Evolutionary conservation across 2,329 filamentous ascomycete genomes (phyloP).

Genomic region (Colletotrichum agaves): DNA sequence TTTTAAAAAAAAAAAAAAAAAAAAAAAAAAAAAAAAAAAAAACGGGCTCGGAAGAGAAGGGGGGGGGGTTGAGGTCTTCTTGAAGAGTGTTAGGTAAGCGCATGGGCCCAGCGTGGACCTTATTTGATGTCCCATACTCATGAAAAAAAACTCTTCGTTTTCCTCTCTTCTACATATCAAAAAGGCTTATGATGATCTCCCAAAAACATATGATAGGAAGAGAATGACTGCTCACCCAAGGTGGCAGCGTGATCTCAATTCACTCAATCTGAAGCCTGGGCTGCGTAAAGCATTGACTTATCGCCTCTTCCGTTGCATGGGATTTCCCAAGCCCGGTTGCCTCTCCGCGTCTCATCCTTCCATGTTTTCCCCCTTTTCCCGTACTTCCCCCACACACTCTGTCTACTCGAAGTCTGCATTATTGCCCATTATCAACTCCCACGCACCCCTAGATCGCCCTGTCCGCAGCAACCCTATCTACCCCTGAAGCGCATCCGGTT

Average conservation of each 20-base stretch:
- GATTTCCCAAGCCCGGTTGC: constrained; percentile 4
- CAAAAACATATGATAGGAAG: constrained; percentile 73
- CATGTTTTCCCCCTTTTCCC: constrained; percentile 21
- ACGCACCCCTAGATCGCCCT: not conserved
- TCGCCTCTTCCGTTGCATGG: constrained; percentile 1
- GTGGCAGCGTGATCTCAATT: constrained; percentile 70
- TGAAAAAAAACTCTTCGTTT: constrained; percentile 39
- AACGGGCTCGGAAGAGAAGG: no score
- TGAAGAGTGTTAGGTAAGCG: constrained; percentile 29
- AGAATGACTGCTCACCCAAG: constrained; percentile 67
- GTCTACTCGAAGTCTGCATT: constrained; percentile 1
- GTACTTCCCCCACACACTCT: not conserved
- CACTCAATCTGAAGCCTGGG: constrained; percentile 67
- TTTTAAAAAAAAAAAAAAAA: no score
- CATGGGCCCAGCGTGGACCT: constrained; percentile 1
- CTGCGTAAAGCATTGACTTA: constrained; percentile 24
- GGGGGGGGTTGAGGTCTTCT: no score
- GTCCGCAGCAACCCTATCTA: not conserved
- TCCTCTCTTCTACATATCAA: constrained; percentile 46
- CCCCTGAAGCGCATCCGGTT: not conserved
- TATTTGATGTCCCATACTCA: constrained; percentile 35
- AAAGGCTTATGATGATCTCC: constrained; percentile 70
- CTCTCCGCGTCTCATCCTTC: constrained; percentile 33
- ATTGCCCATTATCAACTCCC: constrained; percentile 1
- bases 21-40: no score